Conservation (phyloP, 805 yeast species). For the Metschnikowia arizonensis region DNA sequence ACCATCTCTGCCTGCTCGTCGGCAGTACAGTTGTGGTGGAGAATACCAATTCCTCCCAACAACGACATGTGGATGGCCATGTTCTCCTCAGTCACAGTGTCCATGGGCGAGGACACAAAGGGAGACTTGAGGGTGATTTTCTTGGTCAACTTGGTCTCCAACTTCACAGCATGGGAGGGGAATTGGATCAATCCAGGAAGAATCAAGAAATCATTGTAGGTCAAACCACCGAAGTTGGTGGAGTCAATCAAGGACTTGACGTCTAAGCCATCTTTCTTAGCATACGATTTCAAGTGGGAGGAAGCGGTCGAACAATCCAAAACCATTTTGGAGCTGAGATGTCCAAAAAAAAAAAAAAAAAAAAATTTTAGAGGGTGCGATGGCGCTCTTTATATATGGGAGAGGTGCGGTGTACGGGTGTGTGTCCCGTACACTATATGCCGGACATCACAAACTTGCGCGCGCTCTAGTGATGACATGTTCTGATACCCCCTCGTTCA, state of each 20-base stretch:
- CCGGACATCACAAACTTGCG: background rate
- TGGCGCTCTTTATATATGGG: slow-evolving; percentile 7
- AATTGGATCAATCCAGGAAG: slow-evolving; percentile 93
- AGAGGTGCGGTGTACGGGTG: slow-evolving; percentile 3
- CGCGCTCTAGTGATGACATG: no score
- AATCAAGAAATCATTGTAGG: slow-evolving; percentile 93
- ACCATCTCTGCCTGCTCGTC: slow-evolving; percentile 99
- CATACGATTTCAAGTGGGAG: slow-evolving; percentile 60
- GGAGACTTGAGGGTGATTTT: slow-evolving; percentile 90
- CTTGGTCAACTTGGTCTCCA: slow-evolving; percentile 87
- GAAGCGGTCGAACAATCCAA: slow-evolving; percentile 56
- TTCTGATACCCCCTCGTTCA: no score
- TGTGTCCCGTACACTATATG: background rate
- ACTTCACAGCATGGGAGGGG: slow-evolving; percentile 70
- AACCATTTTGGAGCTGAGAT: slow-evolving; percentile 36
- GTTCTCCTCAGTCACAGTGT: slow-evolving; percentile 93
- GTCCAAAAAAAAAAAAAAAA: slow-evolving; percentile 44
- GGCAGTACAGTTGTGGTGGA: slow-evolving; percentile 94
- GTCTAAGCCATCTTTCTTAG: slow-evolving; percentile 78
- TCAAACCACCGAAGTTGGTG: slow-evolving; percentile 85
- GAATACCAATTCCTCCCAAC: slow-evolving; percentile 97
- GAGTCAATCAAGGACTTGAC: slow-evolving; percentile 87
- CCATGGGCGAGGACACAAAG: slow-evolving; percentile 98
- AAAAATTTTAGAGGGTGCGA: slow-evolving; percentile 6
- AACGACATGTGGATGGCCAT: slow-evolving; percentile 99